Percentiles rank a stretch among this genome's conserved stretches.
These are phyloP conservation scores for Dendryphion nanum DNA, from an alignment of 2,329 filamentous ascomycete species.

Conservation along the genomic window DNA sequence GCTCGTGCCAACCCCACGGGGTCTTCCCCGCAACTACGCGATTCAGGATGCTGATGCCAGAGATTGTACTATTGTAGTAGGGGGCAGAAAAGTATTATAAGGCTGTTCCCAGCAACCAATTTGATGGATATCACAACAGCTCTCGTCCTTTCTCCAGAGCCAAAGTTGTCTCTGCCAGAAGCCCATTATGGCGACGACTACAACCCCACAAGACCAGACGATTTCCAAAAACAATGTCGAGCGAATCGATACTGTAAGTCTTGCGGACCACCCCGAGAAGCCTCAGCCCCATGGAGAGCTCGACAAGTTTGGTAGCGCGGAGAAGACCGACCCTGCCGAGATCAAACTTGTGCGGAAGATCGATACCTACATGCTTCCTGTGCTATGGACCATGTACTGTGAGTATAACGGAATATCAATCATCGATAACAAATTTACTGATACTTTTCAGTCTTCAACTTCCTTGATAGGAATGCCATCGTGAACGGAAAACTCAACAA, in stretches of 20 bases:
- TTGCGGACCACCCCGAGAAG: background rate
- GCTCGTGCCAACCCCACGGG: background rate
- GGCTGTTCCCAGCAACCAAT: background rate
- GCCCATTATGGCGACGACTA: background rate
- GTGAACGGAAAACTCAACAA: slow-evolving; percentile 63
- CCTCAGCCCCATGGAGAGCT: slow-evolving; percentile 6
- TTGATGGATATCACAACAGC: background rate
- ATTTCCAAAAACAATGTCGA: background rate
- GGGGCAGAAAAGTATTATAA: background rate
- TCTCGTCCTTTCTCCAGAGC: background rate
- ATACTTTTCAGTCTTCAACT: slow-evolving; percentile 21
- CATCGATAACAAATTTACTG: background rate
- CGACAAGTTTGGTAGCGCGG: slow-evolving; percentile 23
- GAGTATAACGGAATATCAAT: background rate
- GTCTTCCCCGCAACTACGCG: background rate
- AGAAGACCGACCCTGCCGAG: slow-evolving; percentile 21
- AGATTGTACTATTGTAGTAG: background rate
- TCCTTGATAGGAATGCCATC: slow-evolving; percentile 63
- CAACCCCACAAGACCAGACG: background rate
- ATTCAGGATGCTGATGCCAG: background rate
- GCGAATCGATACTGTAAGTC: background rate
- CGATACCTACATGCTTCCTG: slow-evolving; percentile 20
- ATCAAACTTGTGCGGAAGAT: slow-evolving; percentile 23
- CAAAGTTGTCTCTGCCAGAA: background rate
- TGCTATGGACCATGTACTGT: background rate